Evolutionary conservation across 1,139 yeast species (phyloP), one percentile per base, ranked within the genome.

Genomic region (Blastobotrys arbuscula): DNA sequence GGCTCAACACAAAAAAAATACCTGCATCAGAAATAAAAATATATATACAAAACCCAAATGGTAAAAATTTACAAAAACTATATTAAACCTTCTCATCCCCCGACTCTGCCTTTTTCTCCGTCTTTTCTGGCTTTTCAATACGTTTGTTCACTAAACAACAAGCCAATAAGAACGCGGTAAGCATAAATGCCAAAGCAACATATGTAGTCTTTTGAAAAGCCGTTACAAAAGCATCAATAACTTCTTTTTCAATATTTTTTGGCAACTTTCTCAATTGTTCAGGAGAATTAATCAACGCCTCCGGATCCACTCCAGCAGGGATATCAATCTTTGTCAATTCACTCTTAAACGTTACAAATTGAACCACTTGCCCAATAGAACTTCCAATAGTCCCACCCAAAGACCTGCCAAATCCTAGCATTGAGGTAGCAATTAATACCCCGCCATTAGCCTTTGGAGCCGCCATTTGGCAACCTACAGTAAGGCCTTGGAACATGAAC

Each of bases 401-500:
- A 1, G 78, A 66, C 54, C 79, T 71, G 34, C 66, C 57, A 55
- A 79, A 77, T 54, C 75, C 75, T 44, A 74, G 54, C 52, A 76
- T 69, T 1, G 79, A 64, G 1, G 81, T 78, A 1, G 76, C 71
- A 45, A 80, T 76, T 41, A 76, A 66, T 41, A 75, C 66, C 0
- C 79, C 71, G 2, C 83, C 84, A 3, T 72, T 71, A 28, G 59
- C 26, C 70, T 71, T 58, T 2, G 85, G 84, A 1, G 83, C 78
- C 39, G 69, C 65, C 31, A 81, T 59, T 59, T 82, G 88, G 5
- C 77, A 72, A 13, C 79, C 66, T 18, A 82, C 59, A 39, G 78
- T 56, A 1, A 77, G 63, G 31, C 79, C 67, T 61, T 81, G 88
- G 57, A 80, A 69, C 47, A 71, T 68, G 20, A 75, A 56, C 1